Evolutionary conservation across 2,329 filamentous ascomycete genomes (phyloP), one percentile per base, ranked within the genome.

Genomic region (Domatiomyces catenatus): DNA sequence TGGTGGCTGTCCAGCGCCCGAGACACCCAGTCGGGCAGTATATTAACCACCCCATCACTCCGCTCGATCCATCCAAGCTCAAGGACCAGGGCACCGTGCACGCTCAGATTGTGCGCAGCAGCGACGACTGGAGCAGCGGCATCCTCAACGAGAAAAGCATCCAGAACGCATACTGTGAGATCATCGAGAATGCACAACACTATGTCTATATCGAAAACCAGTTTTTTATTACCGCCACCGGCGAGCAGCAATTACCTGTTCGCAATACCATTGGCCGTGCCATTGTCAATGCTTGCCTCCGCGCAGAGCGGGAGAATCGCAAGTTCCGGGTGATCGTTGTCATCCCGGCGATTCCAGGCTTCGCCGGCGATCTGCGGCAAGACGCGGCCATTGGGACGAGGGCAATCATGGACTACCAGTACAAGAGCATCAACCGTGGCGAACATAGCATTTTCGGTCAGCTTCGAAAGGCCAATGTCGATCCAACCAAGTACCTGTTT

Each of bases 391-490:
- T 79, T 1, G 90, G 90, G 8, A 96, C 90, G 0, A 71, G 87
- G 47, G 90, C 89, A 8, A 98, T 96, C 61, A 96, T 98, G 87
- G 89, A 96, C 64, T 96, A 94, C 62, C 92, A 96, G 64, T 98
- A 92, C 73, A 94, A 93, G 68, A 94, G 87, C 0, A 94, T 98
- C 57, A 86, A 84, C 62, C 83, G 92, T 44, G 92, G 92, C 5
- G 83, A 93, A 56, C 75, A 96, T 63, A 94, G 87, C 3, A 96
- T 98, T 48, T 92, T 84, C 59, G 87, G 79, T 42, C 82, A 84
- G 62, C 80, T 95, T 52, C 72, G 74, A 20, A 53, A 52, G 39
- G 59, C 55, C 3, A 56, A 56, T 20, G 48, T 63, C 39, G 61
- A 65, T 55, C 60, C 62, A 1, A 51, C 61, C 0, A 62, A 95